Base-by-base conservation (phyloP, 2,329 filamentous ascomycete species). In the Colletotrichum sp. region DNA sequence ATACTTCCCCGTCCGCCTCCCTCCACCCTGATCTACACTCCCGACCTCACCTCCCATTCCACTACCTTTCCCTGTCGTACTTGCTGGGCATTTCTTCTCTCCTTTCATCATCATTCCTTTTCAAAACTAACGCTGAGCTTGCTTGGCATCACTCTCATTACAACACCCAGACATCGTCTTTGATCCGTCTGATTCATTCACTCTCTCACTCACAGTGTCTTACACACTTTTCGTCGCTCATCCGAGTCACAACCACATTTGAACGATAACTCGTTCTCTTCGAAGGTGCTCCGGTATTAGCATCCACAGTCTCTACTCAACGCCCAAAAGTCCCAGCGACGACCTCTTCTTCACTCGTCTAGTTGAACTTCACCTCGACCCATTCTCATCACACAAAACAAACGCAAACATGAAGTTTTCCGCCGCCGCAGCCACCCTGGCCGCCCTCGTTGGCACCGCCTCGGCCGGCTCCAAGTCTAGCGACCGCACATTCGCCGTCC, bases 401-500 rank as follows among this genome's bases (percentile, higher is more conserved):
- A 67, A 32, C 55, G 44, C 52, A 66, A 81, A 21, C 66, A 87
- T 87, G 86, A 87, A 86, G 80, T 79, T 82, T 74, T 77, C 79
- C 68, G 76, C 80, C 60, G 77, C 79, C 65, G 81, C 82, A 68
- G 71, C 86, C 59, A 55, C 71, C 15, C 10, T 77, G 55, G 83
- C 86, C 77, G 87, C 87, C 77, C 77, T 87, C 44, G 82, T 84
- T 65, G 82, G 85, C 76, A 82, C 85, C 39, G 85, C 78, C 71
- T 64, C 79, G 77, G 81, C 87, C 81, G 34, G 75, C 67, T 85
- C 85, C 78, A 88, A 89, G 79, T 81, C 85, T 73, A 81, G 86
- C 66, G 64, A 78, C 6, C 87, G 89, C 72, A 92, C 91, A 59
- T 92, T 94, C 80, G 93, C 93, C 70, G 94, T 95, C 81, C 90